Evolutionary conservation across 306 rosid genomes (phyloP).

Genomic region (Senna siamea): DNA sequence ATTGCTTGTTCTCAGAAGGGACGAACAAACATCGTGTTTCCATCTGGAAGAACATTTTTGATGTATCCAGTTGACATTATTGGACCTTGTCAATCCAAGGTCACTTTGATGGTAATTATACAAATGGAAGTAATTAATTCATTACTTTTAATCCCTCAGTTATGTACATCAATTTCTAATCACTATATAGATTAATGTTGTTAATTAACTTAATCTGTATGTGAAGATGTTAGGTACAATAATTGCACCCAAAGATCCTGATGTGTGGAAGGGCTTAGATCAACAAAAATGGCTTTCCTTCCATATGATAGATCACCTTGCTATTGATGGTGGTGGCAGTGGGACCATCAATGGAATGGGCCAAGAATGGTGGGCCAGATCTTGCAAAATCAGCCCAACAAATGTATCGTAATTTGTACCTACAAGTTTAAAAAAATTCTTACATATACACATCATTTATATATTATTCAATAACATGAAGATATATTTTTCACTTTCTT

Average conservation of each 20-base stretch:
- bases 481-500: too few relatives aligned
- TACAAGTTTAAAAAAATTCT: too few relatives aligned
- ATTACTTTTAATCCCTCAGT: too few relatives aligned
- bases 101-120: slow-evolving; percentile 60
- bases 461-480: too few relatives aligned
- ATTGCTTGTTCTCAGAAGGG: slow-evolving; percentile 63
- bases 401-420: slow-evolving; percentile 50
- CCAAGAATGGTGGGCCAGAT: slow-evolving; percentile 85
- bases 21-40: slow-evolving; percentile 50
- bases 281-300: slow-evolving; percentile 76
- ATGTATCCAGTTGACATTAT: slow-evolving; percentile 66
- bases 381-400: slow-evolving; percentile 75
- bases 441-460: too few relatives aligned
- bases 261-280: slow-evolving; percentile 64
- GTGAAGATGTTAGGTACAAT: slow-evolving; percentile 71
- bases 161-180: too few relatives aligned
- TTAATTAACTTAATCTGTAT: slow-evolving; percentile 2
- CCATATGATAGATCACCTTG: slow-evolving; percentile 69
- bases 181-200: not conserved
- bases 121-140: too few relatives aligned
- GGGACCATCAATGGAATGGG: slow-evolving; percentile 89
- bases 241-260: slow-evolving; percentile 76
- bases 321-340: slow-evolving; percentile 83
- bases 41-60: slow-evolving; percentile 57
- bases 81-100: slow-evolving; percentile 84